Percentiles rank a stretch among this genome's conserved stretches.
phyloP scores from a whole-genome alignment of 352 stramenopile genomes.

The Pythium phragmitis region DNA sequence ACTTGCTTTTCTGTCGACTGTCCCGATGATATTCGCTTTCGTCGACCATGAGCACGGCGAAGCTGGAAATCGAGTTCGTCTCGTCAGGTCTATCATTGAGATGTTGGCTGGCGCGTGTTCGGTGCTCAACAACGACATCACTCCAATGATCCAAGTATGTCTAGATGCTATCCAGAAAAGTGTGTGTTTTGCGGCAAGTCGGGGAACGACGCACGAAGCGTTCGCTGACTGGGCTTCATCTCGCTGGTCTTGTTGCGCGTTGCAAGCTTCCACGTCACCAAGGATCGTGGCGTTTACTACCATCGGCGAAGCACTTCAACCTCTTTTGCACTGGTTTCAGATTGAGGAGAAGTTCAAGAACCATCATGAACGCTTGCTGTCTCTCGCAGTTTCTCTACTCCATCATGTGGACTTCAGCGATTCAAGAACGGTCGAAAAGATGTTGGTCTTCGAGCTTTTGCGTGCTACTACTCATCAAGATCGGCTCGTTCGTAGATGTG shows the following conservation, averaged over 20 bases:
- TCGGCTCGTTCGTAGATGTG: slow-evolving; percentile 16
- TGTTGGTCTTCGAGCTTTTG: slow-evolving; percentile 4
- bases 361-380: slow-evolving; percentile 3
- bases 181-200: slow-evolving; percentile 1
- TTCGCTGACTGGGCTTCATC: slow-evolving; percentile 4
- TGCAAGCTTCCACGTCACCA: background rate
- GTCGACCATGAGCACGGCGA: slow-evolving; percentile 16
- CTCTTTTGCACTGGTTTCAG: slow-evolving; percentile 8
- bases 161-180: slow-evolving; percentile 7
- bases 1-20: slow-evolving; percentile 2
- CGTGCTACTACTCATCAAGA: slow-evolving; percentile 9
- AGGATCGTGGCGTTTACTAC: background rate
- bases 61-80: slow-evolving; percentile 4
- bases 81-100: slow-evolving; percentile 7
- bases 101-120: slow-evolving; percentile 4
- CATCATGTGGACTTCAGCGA: slow-evolving; percentile 7
- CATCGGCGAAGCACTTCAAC: slow-evolving; percentile 1
- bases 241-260: slow-evolving; percentile 7
- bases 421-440: background rate
- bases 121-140: background rate
- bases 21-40: slow-evolving; percentile 19
- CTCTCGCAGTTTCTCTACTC: slow-evolving; percentile 14
- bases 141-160: background rate
- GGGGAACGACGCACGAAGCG: background rate
- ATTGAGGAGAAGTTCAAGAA: slow-evolving; percentile 1